Percentiles rank a stretch among this genome's conserved stretches.
Conservation (phyloP, 768 basidiomycete species). For the Lenzites betulinus region DNA sequence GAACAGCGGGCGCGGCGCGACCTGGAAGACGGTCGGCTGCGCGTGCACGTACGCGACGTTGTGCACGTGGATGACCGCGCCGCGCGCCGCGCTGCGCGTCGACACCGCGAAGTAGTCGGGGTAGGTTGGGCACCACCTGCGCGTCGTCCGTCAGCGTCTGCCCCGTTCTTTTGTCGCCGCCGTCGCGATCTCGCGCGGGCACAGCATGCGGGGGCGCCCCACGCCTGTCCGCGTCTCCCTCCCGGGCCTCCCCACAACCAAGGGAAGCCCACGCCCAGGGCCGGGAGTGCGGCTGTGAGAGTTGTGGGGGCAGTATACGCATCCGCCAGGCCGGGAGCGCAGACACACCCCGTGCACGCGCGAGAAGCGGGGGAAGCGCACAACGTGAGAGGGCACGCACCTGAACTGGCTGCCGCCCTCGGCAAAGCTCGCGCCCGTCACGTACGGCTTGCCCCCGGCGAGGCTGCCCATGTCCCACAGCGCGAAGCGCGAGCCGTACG, state of each 20-base stretch:
- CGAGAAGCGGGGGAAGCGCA: background rate
- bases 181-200: too few relatives aligned
- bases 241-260: too few relatives aligned
- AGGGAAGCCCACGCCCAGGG: too few relatives aligned
- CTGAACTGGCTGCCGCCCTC: conserved; percentile 72
- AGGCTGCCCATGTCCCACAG: conserved; percentile 77
- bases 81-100: conserved; percentile 55
- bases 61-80: conserved; percentile 71
- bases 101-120: conserved; percentile 81
- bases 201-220: too few relatives aligned
- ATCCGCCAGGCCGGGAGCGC: background rate
- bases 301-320: too few relatives aligned
- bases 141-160: background rate
- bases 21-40: conserved; percentile 57
- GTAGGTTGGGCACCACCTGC: conserved; percentile 77
- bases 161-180: background rate
- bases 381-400: conserved; percentile 39
- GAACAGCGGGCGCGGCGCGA: conserved; percentile 63
- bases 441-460: conserved; percentile 70
- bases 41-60: conserved; percentile 65
- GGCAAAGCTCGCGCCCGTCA: conserved; percentile 62
- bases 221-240: too few relatives aligned
- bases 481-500: conserved; percentile 69
- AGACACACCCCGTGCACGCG: background rate
- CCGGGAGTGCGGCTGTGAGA: too few relatives aligned